Percentiles rank a stretch among this genome's conserved stretches.
Conservation (phyloP, 805 yeast species). For the Grigorovia transvaalensis region DNA sequence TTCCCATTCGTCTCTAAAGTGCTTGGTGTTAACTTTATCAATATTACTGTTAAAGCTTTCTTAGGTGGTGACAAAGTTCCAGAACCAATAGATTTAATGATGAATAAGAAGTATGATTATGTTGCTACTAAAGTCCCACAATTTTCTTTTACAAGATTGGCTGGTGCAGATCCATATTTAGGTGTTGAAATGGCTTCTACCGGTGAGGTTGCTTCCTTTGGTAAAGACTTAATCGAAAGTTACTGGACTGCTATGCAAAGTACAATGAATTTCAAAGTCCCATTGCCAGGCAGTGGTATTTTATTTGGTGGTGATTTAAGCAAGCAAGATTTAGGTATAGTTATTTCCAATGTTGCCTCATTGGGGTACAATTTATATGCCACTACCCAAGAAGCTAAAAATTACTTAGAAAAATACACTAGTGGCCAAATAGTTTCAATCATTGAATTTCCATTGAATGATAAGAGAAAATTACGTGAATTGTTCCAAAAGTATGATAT, state of each 20-base stretch:
- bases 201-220: constrained; percentile 98
- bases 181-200: constrained; percentile 99
- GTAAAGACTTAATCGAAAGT: constrained; percentile 74
- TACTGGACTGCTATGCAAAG: constrained; percentile 97
- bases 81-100: constrained; percentile 74
- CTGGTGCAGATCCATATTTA: constrained; percentile 98
- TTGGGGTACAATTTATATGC: constrained; percentile 71
- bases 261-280: constrained; percentile 93
- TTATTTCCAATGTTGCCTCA: constrained; percentile 57
- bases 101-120: constrained; percentile 50
- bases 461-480: constrained; percentile 87
- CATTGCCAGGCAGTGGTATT: constrained; percentile 81
- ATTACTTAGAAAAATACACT: constrained; percentile 48
- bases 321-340: constrained; percentile 58
- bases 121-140: constrained; percentile 98
- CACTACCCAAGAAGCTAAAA: constrained; percentile 62
- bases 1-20: constrained; percentile 99
- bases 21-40: constrained; percentile 87
- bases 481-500: constrained; percentile 81
- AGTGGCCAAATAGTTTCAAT: constrained; percentile 36
- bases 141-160: constrained; percentile 94
- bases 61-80: constrained; percentile 61
- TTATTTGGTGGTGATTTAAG: constrained; percentile 90
- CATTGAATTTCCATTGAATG: constrained; percentile 86
- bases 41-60: constrained; percentile 84